A percentile compares a stretch with the other conserved stretches of the same genome.
phyloP scores from a whole-genome alignment of 2,329 filamentous ascomycete genomes.

The Scortechinia acanthostroma region DNA sequence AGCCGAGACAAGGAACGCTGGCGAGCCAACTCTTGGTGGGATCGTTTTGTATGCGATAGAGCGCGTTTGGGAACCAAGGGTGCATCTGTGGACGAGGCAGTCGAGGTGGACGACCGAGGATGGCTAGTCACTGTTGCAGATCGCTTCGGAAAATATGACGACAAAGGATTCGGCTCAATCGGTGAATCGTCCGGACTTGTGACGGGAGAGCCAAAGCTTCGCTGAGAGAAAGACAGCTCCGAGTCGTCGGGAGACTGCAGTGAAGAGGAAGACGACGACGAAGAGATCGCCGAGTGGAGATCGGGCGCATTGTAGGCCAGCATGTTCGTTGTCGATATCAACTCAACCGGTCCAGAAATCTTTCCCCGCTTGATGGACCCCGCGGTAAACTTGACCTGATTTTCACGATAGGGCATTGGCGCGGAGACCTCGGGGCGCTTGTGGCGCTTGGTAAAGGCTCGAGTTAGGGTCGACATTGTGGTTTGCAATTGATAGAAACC shows the following conservation, averaged over 20 bases:
- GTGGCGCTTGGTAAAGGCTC: slow-evolving; percentile 36
- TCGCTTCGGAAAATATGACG: slow-evolving; percentile 4
- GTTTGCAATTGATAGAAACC: too few relatives aligned
- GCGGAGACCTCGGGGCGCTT: slow-evolving; percentile 33
- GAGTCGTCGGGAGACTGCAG: slow-evolving; percentile 42
- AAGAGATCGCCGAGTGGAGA: slow-evolving; percentile 27
- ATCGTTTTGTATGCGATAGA: slow-evolving; percentile 55
- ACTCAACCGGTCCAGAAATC: slow-evolving; percentile 52
- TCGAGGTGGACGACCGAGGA: slow-evolving; percentile 23
- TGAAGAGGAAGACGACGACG: slow-evolving; percentile 30
- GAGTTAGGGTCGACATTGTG: slow-evolving; percentile 23
- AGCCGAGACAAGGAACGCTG: slow-evolving; percentile 41
- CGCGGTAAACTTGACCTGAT: slow-evolving; percentile 26
- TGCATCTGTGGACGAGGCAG: slow-evolving; percentile 29
- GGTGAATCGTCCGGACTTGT: slow-evolving; percentile 30
- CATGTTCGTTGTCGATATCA: slow-evolving; percentile 59
- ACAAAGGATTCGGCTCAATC: slow-evolving; percentile 2
- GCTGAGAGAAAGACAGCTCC: slow-evolving; percentile 28
- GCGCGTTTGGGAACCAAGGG: slow-evolving; percentile 49
- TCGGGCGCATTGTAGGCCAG: slow-evolving; percentile 57
- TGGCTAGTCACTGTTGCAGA: slow-evolving; percentile 16
- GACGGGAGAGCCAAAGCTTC: slow-evolving; percentile 26
- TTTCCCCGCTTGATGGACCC: slow-evolving; percentile 33
- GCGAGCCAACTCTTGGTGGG: slow-evolving; percentile 52
- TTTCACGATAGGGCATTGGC: slow-evolving; percentile 25